phyloP scores from a whole-genome alignment of 2,329 filamentous ascomycete species.

The Hirsutella minnesotensis region DNA sequence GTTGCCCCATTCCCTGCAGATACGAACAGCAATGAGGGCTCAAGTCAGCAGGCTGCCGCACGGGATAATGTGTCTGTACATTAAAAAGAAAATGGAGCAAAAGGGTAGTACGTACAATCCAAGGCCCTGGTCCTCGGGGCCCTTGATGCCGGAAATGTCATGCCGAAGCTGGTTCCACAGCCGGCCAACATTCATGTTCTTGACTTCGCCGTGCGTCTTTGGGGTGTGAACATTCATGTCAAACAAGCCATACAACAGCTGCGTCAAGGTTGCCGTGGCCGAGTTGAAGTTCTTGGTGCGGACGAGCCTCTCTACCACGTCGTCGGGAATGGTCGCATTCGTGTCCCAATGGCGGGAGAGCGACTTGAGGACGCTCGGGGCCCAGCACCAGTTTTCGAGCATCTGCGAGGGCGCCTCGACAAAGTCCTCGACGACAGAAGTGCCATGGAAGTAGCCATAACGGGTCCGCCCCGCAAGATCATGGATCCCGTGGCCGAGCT shows the following conservation, averaged over 20 bases:
- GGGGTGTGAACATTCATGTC: conserved; percentile 74
- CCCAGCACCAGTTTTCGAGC: conserved; percentile 70
- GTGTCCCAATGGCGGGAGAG: conserved; percentile 66
- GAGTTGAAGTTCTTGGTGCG: conserved; percentile 72
- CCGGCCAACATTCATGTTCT: conserved; percentile 51
- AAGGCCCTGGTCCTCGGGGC: conserved; percentile 54
- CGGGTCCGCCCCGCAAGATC: conserved; percentile 51
- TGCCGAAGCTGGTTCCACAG: conserved; percentile 63
- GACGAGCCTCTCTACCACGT: conserved; percentile 62
- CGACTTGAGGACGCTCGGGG: conserved; percentile 48
- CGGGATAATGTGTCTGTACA: too few relatives aligned
- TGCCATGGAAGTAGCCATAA: conserved; percentile 57
- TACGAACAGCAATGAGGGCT: not conserved
- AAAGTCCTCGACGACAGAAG: conserved; percentile 54
- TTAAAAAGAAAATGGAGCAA: not conserved
- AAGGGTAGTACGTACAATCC: conserved; percentile 30
- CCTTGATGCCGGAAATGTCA: conserved; percentile 62
- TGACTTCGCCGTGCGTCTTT: conserved; percentile 53
- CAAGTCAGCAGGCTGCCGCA: not conserved
- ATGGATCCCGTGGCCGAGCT: conserved; percentile 61
- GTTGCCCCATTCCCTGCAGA: conserved; percentile 53
- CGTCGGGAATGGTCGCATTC: conserved; percentile 58
- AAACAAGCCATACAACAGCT: conserved; percentile 71
- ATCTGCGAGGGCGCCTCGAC: conserved; percentile 63
- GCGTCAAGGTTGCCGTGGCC: conserved; percentile 64